These are phyloP conservation scores for Camellia oleifera DNA, from an alignment of 179 eudicot genomes.

Conservation along the genomic window DNA sequence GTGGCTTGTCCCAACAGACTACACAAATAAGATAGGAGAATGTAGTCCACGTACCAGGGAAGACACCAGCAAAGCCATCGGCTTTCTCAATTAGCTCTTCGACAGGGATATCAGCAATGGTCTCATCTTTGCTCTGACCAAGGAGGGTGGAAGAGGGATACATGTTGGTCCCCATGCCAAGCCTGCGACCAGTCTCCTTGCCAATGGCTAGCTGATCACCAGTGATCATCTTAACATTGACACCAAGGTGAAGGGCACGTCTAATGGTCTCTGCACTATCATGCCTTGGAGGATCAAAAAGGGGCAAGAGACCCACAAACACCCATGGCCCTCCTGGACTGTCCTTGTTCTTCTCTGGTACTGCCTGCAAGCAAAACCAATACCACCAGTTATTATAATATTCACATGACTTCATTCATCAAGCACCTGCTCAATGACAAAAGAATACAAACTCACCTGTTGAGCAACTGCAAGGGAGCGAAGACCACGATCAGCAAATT, in stretches of 20 bases:
- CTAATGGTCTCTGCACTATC: conserved; percentile 91
- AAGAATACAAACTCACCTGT: conserved; percentile 36
- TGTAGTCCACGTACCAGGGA: conserved; percentile 54
- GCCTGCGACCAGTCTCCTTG: conserved; percentile 87
- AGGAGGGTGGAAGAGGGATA: conserved; percentile 89
- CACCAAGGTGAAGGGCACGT: conserved; percentile 80
- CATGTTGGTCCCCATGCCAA: conserved; percentile 97
- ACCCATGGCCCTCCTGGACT: conserved; percentile 74
- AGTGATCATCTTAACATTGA: conserved; percentile 95
- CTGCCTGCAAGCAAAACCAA: conserved; percentile 29
- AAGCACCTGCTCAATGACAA: neutral
- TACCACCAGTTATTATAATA: neutral
- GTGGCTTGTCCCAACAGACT: neutral
- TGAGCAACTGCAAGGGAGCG: conserved; percentile 64
- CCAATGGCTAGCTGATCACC: conserved; percentile 94
- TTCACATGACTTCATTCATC: neutral
- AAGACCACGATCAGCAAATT: conserved; percentile 90
- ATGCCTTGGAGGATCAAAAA: conserved; percentile 91
- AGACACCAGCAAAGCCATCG: conserved; percentile 95
- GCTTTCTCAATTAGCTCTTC: conserved; percentile 95
- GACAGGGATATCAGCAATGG: conserved; percentile 57
- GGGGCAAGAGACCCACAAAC: conserved; percentile 73
- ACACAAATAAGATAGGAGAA: neutral
- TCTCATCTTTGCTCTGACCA: conserved; percentile 65
- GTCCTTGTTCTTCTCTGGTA: conserved; percentile 85